Conservation (phyloP, 208 protist genomes). For the Acanthamoeba triangularis region DNA sequence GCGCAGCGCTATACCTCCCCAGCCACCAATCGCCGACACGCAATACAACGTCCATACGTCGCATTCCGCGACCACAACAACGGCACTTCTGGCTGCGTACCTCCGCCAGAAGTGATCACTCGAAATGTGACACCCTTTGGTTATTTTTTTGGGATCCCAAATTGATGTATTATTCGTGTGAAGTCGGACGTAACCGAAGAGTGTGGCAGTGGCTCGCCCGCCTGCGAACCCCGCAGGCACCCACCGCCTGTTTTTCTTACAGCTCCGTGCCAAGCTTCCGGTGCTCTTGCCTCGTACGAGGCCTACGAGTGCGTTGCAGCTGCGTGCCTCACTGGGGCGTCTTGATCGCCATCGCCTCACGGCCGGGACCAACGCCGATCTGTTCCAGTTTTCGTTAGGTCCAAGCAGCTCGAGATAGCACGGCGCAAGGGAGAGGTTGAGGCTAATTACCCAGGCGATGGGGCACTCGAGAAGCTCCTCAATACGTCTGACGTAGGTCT, state of each 20-base stretch:
- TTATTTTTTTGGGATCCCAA: too few relatives aligned
- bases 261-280: neutral
- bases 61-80: too few relatives aligned
- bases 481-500: slow-evolving; percentile 81
- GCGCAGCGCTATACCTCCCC: too few relatives aligned
- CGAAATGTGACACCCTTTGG: too few relatives aligned
- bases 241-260: neutral
- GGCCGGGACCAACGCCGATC: slow-evolving; percentile 46
- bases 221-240: neutral
- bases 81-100: too few relatives aligned
- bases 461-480: slow-evolving; percentile 80
- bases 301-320: too few relatives aligned
- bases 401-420: neutral
- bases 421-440: neutral
- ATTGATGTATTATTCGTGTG: neutral
- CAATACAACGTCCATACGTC: too few relatives aligned
- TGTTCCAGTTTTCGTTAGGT: neutral
- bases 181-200: neutral
- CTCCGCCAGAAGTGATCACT: too few relatives aligned
- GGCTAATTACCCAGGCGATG: slow-evolving; percentile 70
- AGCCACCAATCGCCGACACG: too few relatives aligned
- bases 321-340: neutral
- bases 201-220: neutral
- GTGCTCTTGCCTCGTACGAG: neutral
- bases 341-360: slow-evolving; percentile 73